Evolutionary conservation across 768 basidiomycete species (phyloP), one percentile per base, ranked within the genome.

Genomic region (Lentinus tigrinus): DNA sequence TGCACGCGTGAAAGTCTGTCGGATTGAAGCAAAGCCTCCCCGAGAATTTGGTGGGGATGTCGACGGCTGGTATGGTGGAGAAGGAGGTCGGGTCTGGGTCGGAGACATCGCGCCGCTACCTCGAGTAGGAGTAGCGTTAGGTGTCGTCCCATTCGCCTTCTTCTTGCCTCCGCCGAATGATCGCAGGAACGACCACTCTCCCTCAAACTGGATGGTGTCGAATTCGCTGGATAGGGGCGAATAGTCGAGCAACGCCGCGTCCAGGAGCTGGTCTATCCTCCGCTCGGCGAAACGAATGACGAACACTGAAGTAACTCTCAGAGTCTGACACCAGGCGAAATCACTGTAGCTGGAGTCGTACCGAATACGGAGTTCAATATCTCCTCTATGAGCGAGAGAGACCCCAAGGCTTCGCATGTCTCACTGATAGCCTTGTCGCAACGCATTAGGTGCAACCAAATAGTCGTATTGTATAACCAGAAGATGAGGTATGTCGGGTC

Each of bases 301-400:
- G 72, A 98, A 97, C 23, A 98, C 97, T 97, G 64, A 4, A 13
- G 21, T 5, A 23, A 21, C 16, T 17, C 37, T 51, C 9, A 39
- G 37, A 28, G 23, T 38, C 44, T 39, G 28, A 39, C 17, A 39
- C n/a, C 17, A 28, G 42, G 46, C 37, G 60, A 63, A n/a, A 52
- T 7, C 54, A 58, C 6, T 0, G 23, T 19, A 24, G 27, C 26
- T 31, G n/a, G 8, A 40, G 23, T 47, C 53, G 62, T 68, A 95
- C 95, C 94, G 69, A 95, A 97, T 44, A 97, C 89, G 36, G 95
- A 95, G 71, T 96, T 95, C 55, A 97, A 82, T 23, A 96, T 85
- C 73, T 97, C 95, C 72, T 94, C 91, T 54, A 98, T 83, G 65
- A 96, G 82, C 49, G 85, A 84, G 57, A 95, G 88, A 3, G 93